Conservation (phyloP, 352 stramenopile genomes). For the Halophytophthora batemanensis region DNA sequence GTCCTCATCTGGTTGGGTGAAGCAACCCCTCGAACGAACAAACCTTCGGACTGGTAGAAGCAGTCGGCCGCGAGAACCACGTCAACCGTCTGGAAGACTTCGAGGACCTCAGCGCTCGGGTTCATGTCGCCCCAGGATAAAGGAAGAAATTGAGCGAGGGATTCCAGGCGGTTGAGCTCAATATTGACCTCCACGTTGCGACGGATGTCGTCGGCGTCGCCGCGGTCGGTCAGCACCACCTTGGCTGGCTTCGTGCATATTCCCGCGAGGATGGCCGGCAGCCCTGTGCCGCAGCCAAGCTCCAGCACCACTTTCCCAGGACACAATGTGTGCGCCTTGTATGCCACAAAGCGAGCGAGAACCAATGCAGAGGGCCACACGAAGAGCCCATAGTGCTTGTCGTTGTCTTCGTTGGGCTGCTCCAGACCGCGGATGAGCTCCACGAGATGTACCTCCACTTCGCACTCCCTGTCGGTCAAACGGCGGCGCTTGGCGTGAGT, state of each 20-base stretch:
- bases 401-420: slow-evolving; percentile 30
- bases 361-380: slow-evolving; percentile 59
- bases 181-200: slow-evolving; percentile 58
- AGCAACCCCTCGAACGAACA: not conserved
- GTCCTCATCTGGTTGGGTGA: not conserved
- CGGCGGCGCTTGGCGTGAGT: slow-evolving; percentile 21
- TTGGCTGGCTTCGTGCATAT: slow-evolving; percentile 31
- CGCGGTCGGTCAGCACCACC: slow-evolving; percentile 55
- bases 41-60: slow-evolving; percentile 69
- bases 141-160: slow-evolving; percentile 34
- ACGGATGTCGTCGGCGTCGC: slow-evolving; percentile 38
- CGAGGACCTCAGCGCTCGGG: slow-evolving; percentile 22
- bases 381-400: slow-evolving; percentile 65
- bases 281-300: slow-evolving; percentile 60
- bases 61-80: slow-evolving; percentile 62
- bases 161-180: slow-evolving; percentile 35
- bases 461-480: slow-evolving; percentile 1
- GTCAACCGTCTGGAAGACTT: slow-evolving; percentile 34
- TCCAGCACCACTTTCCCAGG: slow-evolving; percentile 49
- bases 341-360: slow-evolving; percentile 47
- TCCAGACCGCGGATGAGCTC: slow-evolving; percentile 53
- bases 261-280: slow-evolving; percentile 59
- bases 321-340: slow-evolving; percentile 24
- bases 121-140: slow-evolving; percentile 48
- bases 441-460: slow-evolving; percentile 41